Evolutionary conservation across 805 yeast species (phyloP), one percentile per base, ranked within the genome.

Genomic region (Wickerhamiella bombiphila): DNA sequence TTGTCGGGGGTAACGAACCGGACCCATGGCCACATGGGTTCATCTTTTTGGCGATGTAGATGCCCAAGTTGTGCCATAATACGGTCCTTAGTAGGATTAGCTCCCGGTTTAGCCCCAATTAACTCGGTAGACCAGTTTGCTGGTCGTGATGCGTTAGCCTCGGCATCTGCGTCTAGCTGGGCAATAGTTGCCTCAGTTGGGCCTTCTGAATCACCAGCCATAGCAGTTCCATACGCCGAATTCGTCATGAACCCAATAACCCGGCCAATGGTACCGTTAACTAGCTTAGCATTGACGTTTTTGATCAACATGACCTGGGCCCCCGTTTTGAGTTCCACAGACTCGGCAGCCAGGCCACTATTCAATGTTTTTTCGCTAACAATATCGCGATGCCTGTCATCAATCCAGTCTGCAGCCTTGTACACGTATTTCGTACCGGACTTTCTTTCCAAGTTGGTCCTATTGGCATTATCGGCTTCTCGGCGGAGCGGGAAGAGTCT

Each of bases 241-340:
- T 54, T 57, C 22, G 52, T 47, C 53, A 68, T 57, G 45, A 79
- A 76, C 14, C 68, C 74, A 5, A 72, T 47, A 1, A 91, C 77
- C 28, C 66, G 72, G 0, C 99, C 99, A 28, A 88, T 63, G 0
- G 95, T 72, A 2, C 99, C 98, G 59, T 91, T 91, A 29, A 91
- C 97, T 28, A 91, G 61, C 2, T 65, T 59, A 7, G 73, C 78
- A 45, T 81, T 86, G 21, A 70, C 66, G 54, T 91, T 91, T 50
- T 80, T 82, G 46, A 91, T 60, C 67, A 82, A 74, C 95, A 91
- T 86, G 1, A 91, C 96, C 57, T 91, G 98, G 0, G 95, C 93
- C 26, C 82, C 83, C 38, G 72, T 75, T 55, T 86, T 88, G 45
- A 91, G 60, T 2, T 62, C 65, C 13, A 91, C 52, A 5, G 48